Evolutionary conservation across 2,329 filamentous ascomycete species (phyloP).

Genomic region (Colletotrichum incanum): DNA sequence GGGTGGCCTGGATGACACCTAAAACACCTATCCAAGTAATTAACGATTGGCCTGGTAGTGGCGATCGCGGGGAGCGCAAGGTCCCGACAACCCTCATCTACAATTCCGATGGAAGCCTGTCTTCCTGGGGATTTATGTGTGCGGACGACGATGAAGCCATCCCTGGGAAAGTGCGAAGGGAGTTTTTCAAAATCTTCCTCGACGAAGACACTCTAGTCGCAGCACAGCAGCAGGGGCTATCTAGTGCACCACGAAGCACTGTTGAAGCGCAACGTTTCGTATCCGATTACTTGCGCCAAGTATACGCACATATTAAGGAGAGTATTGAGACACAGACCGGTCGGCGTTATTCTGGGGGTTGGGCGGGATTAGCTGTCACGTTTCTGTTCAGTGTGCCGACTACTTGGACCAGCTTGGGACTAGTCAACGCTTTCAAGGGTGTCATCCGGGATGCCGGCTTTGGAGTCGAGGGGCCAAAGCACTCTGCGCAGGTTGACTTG

Average conservation of each 20-base stretch:
- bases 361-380: conserved; percentile 62
- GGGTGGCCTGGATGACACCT: conserved; percentile 56
- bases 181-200: conserved; percentile 72
- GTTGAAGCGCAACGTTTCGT: conserved; percentile 63
- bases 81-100: conserved; percentile 68
- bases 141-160: conserved; percentile 62
- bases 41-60: conserved; percentile 69
- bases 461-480: conserved; percentile 57
- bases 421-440: conserved; percentile 66
- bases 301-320: conserved; percentile 66
- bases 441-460: conserved; percentile 66
- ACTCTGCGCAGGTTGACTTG: conserved; percentile 60
- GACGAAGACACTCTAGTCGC: conserved; percentile 61
- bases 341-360: conserved; percentile 55
- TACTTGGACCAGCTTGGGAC: conserved; percentile 66
- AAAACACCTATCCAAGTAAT: conserved; percentile 60
- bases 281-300: conserved; percentile 63
- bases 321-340: conserved; percentile 59
- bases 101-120: conserved; percentile 57
- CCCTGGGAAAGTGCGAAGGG: conserved; percentile 54
- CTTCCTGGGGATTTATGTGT: conserved; percentile 69
- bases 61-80: conserved; percentile 68
- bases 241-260: conserved; percentile 58
- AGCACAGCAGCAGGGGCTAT: conserved; percentile 60
- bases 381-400: conserved; percentile 73